phyloP scores from a whole-genome alignment of 176 grass and related monocot genomes.

The Leersia perrieri region DNA sequence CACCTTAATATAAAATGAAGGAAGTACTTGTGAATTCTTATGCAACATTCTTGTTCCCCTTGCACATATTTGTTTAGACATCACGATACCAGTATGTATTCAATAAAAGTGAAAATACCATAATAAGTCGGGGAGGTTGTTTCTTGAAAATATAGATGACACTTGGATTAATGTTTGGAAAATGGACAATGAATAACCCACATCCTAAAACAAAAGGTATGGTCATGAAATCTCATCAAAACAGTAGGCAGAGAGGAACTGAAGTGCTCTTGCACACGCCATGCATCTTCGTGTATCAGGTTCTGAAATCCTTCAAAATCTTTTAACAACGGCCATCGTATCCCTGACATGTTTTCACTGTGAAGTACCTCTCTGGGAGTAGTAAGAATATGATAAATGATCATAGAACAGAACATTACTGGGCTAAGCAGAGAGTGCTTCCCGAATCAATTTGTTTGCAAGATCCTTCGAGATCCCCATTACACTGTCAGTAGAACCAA shows the following conservation, averaged over 20 bases:
- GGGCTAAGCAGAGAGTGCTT: conserved; percentile 33
- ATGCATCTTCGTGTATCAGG: neutral
- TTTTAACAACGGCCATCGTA: neutral
- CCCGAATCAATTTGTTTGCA: conserved; percentile 61
- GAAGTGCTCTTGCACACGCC: neutral
- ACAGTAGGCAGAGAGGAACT: neutral
- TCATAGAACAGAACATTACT: neutral
- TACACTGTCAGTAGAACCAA: conserved; percentile 79
- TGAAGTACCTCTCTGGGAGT: neutral
- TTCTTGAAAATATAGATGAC: no score
- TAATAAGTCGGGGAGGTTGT: no score
- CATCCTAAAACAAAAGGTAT: neutral
- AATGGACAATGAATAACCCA: neutral
- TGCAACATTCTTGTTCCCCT: no score
- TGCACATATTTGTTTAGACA: no score
- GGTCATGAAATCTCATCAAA: conserved; percentile 6
- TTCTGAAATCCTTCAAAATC: neutral
- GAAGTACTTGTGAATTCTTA: no score
- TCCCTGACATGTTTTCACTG: neutral
- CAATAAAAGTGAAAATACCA: no score
- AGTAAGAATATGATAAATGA: neutral
- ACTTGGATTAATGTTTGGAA: neutral
- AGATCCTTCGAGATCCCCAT: conserved; percentile 85
- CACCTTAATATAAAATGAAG: no score
- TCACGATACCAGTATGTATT: no score